These are phyloP conservation scores for Arthrobotrys sinensis DNA, from an alignment of 2,329 filamentous ascomycete species.

Conservation along the genomic window DNA sequence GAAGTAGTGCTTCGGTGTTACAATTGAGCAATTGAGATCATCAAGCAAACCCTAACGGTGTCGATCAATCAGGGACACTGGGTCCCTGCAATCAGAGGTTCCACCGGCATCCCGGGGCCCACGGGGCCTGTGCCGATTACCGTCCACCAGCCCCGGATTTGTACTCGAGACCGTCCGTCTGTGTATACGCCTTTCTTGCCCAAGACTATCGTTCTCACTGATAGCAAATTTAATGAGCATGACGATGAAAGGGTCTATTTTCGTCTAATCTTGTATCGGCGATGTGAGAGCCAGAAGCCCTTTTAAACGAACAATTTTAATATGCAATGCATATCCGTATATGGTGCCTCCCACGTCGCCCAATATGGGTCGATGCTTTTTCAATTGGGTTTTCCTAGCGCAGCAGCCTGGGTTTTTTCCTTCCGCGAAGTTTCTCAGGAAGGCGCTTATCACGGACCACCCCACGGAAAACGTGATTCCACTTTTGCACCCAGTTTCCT, in stretches of 20 bases:
- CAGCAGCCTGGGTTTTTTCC: conserved; percentile 34
- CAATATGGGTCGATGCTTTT: conserved; percentile 11
- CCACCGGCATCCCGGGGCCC: conserved; percentile 4
- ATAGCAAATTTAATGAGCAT: not conserved
- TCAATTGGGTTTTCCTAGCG: conserved; percentile 8
- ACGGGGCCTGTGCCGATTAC: not conserved
- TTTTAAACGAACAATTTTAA: conserved; percentile 33
- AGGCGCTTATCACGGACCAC: conserved; percentile 33
- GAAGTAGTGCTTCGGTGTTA: conserved; percentile 35
- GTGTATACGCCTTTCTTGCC: too few species aligned
- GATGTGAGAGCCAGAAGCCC: not conserved
- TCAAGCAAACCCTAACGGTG: conserved; percentile 13
- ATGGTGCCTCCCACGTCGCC: conserved; percentile 36
- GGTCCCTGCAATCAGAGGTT: conserved; percentile 4
- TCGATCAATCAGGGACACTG: conserved; percentile 53
- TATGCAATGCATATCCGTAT: conserved; percentile 10
- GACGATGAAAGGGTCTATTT: conserved; percentile 13
- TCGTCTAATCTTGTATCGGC: conserved; percentile 19
- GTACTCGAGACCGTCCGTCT: not conserved
- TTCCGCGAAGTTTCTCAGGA: conserved; percentile 21
- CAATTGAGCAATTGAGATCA: not conserved
- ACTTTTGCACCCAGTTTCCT: conserved; percentile 6
- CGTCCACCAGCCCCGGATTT: not conserved
- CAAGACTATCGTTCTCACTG: not conserved
- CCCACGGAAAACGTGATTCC: conserved; percentile 51